Base-by-base conservation (phyloP, 2,329 filamentous ascomycete genomes). In the Geosmithia putterillii region DNA sequence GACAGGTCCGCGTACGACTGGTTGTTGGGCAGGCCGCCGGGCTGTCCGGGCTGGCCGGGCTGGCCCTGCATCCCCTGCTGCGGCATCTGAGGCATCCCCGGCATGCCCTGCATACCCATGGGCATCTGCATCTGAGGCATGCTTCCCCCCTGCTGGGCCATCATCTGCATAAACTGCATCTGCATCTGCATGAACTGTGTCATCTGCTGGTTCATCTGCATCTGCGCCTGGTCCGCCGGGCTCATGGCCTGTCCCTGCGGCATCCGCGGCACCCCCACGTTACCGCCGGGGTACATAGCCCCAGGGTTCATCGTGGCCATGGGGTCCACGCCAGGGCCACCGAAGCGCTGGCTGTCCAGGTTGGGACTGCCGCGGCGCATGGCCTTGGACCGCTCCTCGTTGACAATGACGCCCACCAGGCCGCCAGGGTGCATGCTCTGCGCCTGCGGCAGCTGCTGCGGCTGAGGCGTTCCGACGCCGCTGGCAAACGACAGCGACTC, bases 151-250 rank as follows among this genome's bases (percentile, higher is more conserved):
- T 55, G 44, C 41, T 57, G 51, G 1, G 71, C 70, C 73, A 86
- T 84, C 77, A 87, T 83, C 54, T 89, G 83, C 83, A 94, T 90
- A 63, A 88, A 88, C 57, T 94, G 85, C 83, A 94, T 89, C 59
- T 94, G 87, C 81, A 92, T 87, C 57, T 88, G 83, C 83, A 90
- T 88, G 64, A 90, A 88, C 54, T 86, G 81, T 44, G 77, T 74
- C 85, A 90, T 89, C 56, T 89, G 83, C 55, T 87, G 82, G 7
- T 76, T 82, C 72, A 92, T 83, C 51, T 89, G 81, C 37, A 89
- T 72, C 52, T 90, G 84, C 22, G 81, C 80, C 57, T 85, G 82
- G 48, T 87, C 82, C 19, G 74, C 75, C 2, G 79, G 67, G 15
- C 73, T 74, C 38, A 81, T 57, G 58, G 65, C 61, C 20, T 57